Evolutionary conservation across 2,329 filamentous ascomycete genomes (phyloP), one percentile per base, ranked within the genome.

Genomic region (Alternaria gansuensis): DNA sequence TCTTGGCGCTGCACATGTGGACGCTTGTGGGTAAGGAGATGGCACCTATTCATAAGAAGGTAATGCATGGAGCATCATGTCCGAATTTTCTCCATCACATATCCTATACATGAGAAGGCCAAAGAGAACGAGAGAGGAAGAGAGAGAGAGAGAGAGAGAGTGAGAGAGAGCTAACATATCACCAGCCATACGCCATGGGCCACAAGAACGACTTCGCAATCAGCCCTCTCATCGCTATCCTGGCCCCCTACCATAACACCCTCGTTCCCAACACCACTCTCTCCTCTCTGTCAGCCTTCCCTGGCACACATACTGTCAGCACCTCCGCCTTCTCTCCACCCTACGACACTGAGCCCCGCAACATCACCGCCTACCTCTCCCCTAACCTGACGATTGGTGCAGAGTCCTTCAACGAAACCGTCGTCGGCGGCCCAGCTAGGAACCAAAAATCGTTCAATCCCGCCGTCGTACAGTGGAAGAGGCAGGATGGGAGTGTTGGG

Each of bases 1-100:
- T 88, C 48, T 82, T 88, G 70, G 82, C 83, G 0, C 70, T 85
- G 13, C 85, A 85, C 74, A 80, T 88, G 60, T 88, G 86, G 86
- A 81, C 83, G 0, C 59, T 87, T 4, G 77, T 85, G 5, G 85
- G 85, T 8, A 83, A 85, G 43, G 70, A 78, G 3, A 69, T 72
- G 5, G 73, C 77, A 3, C 75, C 77, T 0, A 64, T 80, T 3
- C 66, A 75, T 37, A 45, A 62, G 21, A 75, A 73, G 63, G 73
- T 74, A 65, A 10, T 10, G 36, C 36, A 39, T 10, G 9, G 10
- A 39, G 36, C 36, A 39, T 9, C 17, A 10, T 39, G 2, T 39
- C n/a, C n/a, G 17, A 4, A n/a, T 39, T 21, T 9, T 17, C 36
- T 17, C 6, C 21, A 5, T 10, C 36, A 21, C 14, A 21, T 9